Evolutionary conservation across 495 filamentous ascomycete genomes (phyloP).

Genomic region (Tuber aestivum): DNA sequence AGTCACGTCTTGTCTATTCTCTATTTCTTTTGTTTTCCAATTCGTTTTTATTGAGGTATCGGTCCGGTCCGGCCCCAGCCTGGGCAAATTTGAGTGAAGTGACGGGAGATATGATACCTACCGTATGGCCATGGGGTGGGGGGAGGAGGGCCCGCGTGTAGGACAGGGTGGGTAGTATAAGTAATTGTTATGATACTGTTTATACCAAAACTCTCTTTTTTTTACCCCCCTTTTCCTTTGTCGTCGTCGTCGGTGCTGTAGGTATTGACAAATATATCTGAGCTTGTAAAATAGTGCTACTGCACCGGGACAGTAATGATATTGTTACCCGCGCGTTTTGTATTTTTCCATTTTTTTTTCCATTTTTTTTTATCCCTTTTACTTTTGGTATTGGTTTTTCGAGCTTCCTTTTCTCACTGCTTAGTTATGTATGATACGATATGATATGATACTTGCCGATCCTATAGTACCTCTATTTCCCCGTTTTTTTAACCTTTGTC

Average conservation of each 20-base stretch:
- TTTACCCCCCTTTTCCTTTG: too few species aligned
- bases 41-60: constrained; percentile 8
- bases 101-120: background rate
- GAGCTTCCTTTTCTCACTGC: too few species aligned
- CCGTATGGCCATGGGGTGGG: background rate
- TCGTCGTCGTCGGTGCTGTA: background rate
- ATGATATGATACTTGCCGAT: too few species aligned
- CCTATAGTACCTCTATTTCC: too few species aligned
- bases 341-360: background rate
- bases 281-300: too few species aligned
- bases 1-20: background rate
- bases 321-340: background rate
- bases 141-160: background rate
- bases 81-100: background rate
- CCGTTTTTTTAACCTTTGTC: too few species aligned
- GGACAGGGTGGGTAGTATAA: background rate
- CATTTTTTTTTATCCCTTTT: too few species aligned
- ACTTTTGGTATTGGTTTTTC: too few species aligned
- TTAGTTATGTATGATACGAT: too few species aligned
- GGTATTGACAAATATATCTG: background rate
- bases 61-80: background rate
- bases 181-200: background rate
- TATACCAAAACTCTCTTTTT: background rate
- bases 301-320: background rate
- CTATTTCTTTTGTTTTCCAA: background rate